Percentiles rank a stretch among this genome's conserved stretches.
Evolutionary conservation across 371 early-diverging fungal species (phyloP).

Genomic region (Rhizopus arrhizus): DNA sequence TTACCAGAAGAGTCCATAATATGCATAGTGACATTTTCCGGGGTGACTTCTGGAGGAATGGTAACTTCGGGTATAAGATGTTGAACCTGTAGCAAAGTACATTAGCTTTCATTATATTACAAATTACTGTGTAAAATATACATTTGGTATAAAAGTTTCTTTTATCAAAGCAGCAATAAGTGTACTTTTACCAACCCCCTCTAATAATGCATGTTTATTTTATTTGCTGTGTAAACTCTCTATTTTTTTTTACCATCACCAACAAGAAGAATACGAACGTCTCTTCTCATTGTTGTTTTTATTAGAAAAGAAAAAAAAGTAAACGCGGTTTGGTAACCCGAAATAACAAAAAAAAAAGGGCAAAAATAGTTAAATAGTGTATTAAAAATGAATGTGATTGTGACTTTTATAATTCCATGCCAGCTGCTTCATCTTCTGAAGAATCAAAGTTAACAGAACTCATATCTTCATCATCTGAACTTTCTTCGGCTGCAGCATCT

Average conservation of each 20-base stretch:
- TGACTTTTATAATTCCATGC: conserved; percentile 55
- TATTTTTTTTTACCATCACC: conserved; percentile 76
- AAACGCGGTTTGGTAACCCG: neutral
- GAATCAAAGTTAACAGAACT: conserved; percentile 77
- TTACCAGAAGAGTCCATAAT: conserved; percentile 93
- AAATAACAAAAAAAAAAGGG: neutral
- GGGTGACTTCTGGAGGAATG: conserved; percentile 96
- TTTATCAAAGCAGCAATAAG: conserved; percentile 94
- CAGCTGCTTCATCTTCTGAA: conserved; percentile 79
- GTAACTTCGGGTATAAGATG: conserved; percentile 96
- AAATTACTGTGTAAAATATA: conserved; percentile 45
- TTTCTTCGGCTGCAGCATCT: conserved; percentile 80
- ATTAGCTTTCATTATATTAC: neutral
- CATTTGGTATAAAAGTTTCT: conserved; percentile 90
- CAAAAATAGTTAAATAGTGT: neutral
- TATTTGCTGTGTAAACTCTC: neutral
- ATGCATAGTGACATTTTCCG: conserved; percentile 93
- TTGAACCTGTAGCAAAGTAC: conserved; percentile 71
- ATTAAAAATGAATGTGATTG: neutral
- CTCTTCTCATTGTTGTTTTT: conserved; percentile 71
- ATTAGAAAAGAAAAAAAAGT: neutral
- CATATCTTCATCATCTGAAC: conserved; percentile 74
- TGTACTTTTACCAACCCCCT: conserved; percentile 95
- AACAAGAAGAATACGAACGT: conserved; percentile 87
- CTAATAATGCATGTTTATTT: conserved; percentile 40